phyloP scores from a whole-genome alignment of 306 rosid genomes.

The Fragaria vesca region DNA sequence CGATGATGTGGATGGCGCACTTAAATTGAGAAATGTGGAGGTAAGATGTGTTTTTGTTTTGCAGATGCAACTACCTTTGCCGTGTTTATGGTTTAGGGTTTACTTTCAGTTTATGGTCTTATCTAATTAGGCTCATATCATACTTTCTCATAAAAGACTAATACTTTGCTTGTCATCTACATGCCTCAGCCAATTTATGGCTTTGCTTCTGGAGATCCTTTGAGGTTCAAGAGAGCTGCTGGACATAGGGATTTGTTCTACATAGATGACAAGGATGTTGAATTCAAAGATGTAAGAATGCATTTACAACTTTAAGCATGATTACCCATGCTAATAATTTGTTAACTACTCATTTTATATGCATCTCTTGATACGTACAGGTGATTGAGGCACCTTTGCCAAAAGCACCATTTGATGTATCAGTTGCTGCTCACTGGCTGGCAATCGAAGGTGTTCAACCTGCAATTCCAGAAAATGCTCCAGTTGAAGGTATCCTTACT shows the following conservation, averaged over 20 bases:
- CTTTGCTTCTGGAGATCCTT: constrained; percentile 66
- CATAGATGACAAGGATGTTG: constrained; percentile 89
- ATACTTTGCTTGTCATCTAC: neutral
- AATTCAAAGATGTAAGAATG: constrained; percentile 76
- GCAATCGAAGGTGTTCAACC: constrained; percentile 97
- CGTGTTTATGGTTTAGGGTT: neutral
- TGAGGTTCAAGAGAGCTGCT: constrained; percentile 75
- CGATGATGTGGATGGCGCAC: constrained; percentile 84
- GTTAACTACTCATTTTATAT: constrained; percentile 18
- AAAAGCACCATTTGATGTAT: constrained; percentile 71
- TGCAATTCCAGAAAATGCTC: constrained; percentile 79
- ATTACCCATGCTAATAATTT: constrained; percentile 18
- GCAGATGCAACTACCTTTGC: neutral
- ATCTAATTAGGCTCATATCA: neutral
- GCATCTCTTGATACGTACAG: constrained; percentile 37
- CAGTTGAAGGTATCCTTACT: constrained; percentile 55
- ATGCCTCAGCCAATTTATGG: constrained; percentile 77
- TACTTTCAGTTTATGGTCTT: constrained; percentile 11
- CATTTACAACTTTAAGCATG: constrained; percentile 24
- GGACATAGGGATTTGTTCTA: constrained; percentile 91
- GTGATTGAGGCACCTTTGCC: constrained; percentile 72
- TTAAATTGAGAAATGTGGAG: constrained; percentile 81
- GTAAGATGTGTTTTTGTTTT: constrained; percentile 33
- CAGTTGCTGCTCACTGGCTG: constrained; percentile 76
- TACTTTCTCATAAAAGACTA: neutral